Evolutionary conservation across 495 filamentous ascomycete species (phyloP), one percentile per base, ranked within the genome.

Genomic region (Diplogelasinospora grovesii): DNA sequence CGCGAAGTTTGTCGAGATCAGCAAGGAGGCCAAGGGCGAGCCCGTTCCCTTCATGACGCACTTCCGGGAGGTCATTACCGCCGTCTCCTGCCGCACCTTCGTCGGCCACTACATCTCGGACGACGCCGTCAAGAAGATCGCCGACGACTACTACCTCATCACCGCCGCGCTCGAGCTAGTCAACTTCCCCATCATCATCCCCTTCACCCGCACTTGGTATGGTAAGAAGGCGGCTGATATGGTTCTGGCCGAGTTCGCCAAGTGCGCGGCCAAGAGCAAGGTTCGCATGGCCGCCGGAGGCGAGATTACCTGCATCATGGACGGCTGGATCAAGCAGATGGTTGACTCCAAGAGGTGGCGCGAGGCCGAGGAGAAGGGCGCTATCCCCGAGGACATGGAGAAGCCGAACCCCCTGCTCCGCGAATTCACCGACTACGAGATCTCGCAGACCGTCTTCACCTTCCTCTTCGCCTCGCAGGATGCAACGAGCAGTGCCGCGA

Each of bases 391-490:
- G 44, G 63, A 71, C 9, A 61, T 79, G 3, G 82, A 85, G 64
- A 95, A 94, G 77, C 89, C 89, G 22, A 63, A 77, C 8, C 81
- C 79, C 58, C 61, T 95, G 15, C 75, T 97, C 32, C 83, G 89
- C 52, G 76, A 84, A 23, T 98, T 98, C 65, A 80, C 78, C 63
- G 84, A 98, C 54, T 86, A 79, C 45, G 92, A 98, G 63, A 95
- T 98, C 57, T 73, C 88, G 39, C 86, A 92, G 73, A 97, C 93
- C 8, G 52, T 98, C 47, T 94, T 97, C 70, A 96, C 92, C 40
- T 96, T 98, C 76, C 74, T 98, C 37, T 98, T 98, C 66, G 92
- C 93, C 34, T 94, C 88, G 22, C 92, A 98, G 66, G 92, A 98
- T 61, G 92, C 92, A 39, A 95, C 92, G 40, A 89, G 83, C 62